These are phyloP conservation scores for Metschnikowia gelsemii DNA, from an alignment of 805 yeast genomes.

Conservation along the genomic window DNA sequence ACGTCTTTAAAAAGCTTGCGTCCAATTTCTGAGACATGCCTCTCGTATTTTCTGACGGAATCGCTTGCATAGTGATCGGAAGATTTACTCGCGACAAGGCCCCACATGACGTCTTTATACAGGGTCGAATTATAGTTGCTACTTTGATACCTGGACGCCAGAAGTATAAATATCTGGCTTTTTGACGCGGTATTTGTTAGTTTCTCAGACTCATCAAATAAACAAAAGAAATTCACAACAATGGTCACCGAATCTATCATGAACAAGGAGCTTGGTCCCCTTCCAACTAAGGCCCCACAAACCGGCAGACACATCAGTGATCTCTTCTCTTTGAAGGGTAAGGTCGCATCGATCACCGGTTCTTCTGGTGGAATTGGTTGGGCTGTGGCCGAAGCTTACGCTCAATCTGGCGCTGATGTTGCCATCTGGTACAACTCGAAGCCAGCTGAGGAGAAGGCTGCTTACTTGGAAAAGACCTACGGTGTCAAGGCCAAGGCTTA, in stretches of 20 bases:
- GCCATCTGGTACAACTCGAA: conserved; percentile 63
- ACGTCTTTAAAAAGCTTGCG: not conserved
- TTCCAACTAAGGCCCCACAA: conserved; percentile 48
- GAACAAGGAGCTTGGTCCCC: conserved; percentile 39
- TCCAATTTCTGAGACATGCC: not conserved
- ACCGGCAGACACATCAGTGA: conserved; percentile 56
- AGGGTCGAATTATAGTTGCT: conserved; percentile 12
- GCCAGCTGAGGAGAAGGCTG: conserved; percentile 61
- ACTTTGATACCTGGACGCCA: conserved; percentile 8
- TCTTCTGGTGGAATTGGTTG: conserved; percentile 81
- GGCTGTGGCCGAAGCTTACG: conserved; percentile 78
- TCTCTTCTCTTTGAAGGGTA: conserved; percentile 75
- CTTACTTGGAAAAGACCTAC: conserved; percentile 43
- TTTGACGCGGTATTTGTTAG: not conserved
- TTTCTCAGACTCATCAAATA: not conserved
- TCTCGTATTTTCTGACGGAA: conserved; percentile 6
- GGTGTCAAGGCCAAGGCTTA: conserved; percentile 64
- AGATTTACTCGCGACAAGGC: conserved; percentile 3
- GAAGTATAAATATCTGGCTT: conserved; percentile 9
- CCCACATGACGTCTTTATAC: conserved; percentile 11
- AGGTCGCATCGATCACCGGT: conserved; percentile 83
- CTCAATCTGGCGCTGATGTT: conserved; percentile 85
- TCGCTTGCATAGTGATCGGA: not conserved
- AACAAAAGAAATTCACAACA: not conserved
- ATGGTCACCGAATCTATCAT: conserved; percentile 21